Percentiles rank a stretch among this genome's conserved stretches.
Evolutionary conservation across 768 basidiomycete species (phyloP).

Genomic region (Phaffia tasmanica): DNA sequence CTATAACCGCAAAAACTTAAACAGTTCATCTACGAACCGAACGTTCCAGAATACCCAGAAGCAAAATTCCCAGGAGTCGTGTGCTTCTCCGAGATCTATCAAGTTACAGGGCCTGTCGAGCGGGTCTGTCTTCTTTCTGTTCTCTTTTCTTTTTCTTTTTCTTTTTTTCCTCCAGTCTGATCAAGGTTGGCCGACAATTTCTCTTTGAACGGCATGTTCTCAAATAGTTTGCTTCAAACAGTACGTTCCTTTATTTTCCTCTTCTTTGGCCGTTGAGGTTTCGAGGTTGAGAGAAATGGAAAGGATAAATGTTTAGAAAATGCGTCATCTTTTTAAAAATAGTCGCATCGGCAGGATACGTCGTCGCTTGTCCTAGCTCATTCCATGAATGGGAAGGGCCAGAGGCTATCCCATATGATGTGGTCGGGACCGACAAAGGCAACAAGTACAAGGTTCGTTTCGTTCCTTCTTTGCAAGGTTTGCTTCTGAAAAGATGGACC

Average conservation of each 20-base stretch:
- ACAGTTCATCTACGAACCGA: slow-evolving; percentile 63
- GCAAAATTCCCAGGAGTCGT: slow-evolving; percentile 23
- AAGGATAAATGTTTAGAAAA: background rate
- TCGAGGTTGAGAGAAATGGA: background rate
- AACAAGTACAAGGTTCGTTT: slow-evolving; percentile 72
- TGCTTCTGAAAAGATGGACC: background rate
- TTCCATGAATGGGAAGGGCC: slow-evolving; percentile 91
- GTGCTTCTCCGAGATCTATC: slow-evolving; percentile 50
- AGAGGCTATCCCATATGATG: slow-evolving; percentile 49
- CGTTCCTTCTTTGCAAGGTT: background rate
- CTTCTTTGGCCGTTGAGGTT: background rate
- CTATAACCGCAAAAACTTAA: no score
- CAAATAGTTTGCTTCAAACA: slow-evolving; percentile 6
- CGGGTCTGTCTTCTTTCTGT: slow-evolving; percentile 42
- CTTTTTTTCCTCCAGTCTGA: background rate
- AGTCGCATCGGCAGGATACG: slow-evolving; percentile 52
- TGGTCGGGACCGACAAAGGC: slow-evolving; percentile 69
- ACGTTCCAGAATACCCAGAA: slow-evolving; percentile 61
- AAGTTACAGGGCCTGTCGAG: slow-evolving; percentile 79
- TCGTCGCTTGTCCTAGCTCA: slow-evolving; percentile 36
- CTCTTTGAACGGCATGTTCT: background rate
- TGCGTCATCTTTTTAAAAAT: slow-evolving; percentile 54
- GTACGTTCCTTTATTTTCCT: background rate
- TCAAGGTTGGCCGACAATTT: background rate
- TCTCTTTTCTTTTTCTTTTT: no score